Evolutionary conservation across 1,284 basidiomycete genomes (phyloP), one percentile per base, ranked within the genome.

Genomic region (Pulchroboletus neoregius): DNA sequence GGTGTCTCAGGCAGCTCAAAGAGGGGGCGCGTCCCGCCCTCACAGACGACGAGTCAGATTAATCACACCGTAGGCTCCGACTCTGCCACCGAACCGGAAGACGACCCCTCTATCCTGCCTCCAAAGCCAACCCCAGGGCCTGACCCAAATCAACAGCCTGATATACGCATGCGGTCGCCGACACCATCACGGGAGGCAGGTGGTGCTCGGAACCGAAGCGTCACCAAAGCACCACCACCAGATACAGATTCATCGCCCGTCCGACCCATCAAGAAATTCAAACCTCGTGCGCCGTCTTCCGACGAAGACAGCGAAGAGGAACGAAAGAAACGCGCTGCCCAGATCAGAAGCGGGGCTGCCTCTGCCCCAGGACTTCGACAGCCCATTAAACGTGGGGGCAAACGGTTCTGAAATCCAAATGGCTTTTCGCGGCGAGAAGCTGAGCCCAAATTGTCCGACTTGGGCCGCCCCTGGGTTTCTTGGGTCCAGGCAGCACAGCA

Each of bases 381-480:
- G 55, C 86, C 85, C 6, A 69, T 88, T 48, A 87, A 82, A 66
- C 76, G 86, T 55, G 82, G 82, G 31, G 82, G 78, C 20, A 84
- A 77, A 61, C 74, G 81, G 50, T 88, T 88, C 68, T 87, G 68
- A 75, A 45, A 49, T 35, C 18, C n/a, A 11, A 20, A 35, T 13
- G 6, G 6, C 33, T 12, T 44, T 34, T 18, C 30, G 18, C 6
- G 18, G 44, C 36, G 38, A 45, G 45, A 32, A 46, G 42, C 37
- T 32, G 39, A 12, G n/a, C 23, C 41, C 16, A 32, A 40, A 41
- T 36, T 32, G 43, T 26, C 33, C n/a, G 30, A 1, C 20, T 40
- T 47, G 16, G 23, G 27, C 9, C n/a, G 31, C 8, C 31, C 31
- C 31, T 32, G n/a, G 16, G 5, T 34, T 12, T n/a, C n/a, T n/a